phyloP scores from a whole-genome alignment of 139 green algal species.

The Haematococcus sp. region DNA sequence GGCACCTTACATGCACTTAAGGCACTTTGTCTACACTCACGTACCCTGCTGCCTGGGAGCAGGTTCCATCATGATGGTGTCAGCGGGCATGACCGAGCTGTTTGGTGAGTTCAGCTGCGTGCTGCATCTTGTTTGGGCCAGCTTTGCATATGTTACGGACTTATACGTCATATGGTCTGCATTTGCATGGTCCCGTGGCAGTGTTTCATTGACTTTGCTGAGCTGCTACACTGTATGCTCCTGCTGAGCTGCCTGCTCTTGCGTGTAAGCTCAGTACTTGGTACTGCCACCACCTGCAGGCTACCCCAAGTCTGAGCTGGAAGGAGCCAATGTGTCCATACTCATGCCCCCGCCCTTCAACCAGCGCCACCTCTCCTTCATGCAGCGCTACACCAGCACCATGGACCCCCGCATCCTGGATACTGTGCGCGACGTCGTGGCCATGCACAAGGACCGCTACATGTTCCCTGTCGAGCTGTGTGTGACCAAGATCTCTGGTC shows the following conservation, averaged over 20 bases:
- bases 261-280: no score
- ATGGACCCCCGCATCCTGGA: constrained; percentile 43
- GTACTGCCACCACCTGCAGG: no score
- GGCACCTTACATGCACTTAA: no score
- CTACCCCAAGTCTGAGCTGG: constrained; percentile 24
- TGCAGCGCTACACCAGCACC: constrained; percentile 29
- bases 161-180: background rate
- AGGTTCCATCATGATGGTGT: constrained; percentile 26
- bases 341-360: constrained; percentile 36
- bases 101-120: constrained; percentile 8
- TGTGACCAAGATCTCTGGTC: constrained; percentile 33
- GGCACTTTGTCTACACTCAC: no score
- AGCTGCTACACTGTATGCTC: no score
- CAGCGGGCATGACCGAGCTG: no score
- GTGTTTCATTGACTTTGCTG: no score
- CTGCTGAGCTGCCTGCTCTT: no score
- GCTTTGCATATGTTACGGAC: background rate
- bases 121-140: background rate
- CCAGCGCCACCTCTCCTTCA: constrained; percentile 33
- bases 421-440: constrained; percentile 33
- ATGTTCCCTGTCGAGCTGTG: constrained; percentile 28
- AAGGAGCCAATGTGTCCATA: constrained; percentile 23
- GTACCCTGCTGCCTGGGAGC: no score
- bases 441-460: constrained; percentile 30
- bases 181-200: background rate